Base-by-base conservation (phyloP, 1,139 yeast species). In the Yamadazyma membranifaciens region DNA sequence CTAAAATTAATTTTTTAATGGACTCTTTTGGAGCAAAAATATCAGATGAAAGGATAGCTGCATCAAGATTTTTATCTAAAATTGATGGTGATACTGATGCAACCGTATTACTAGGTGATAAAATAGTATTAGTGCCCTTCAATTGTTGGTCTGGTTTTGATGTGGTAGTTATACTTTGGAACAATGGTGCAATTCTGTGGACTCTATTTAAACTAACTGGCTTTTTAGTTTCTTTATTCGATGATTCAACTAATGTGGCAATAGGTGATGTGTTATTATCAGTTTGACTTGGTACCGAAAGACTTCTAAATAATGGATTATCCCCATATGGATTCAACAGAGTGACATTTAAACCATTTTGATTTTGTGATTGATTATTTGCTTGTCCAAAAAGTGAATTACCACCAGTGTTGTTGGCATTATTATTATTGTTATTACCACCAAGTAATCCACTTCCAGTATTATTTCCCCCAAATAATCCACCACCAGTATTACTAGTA, bases 321-420 rank as follows among this genome's bases (percentile, higher is more conserved):
- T 72, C 72, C 2, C 92, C 91, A 57, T 83, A 85, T 33, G 94
- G 92, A 56, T 85, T 85, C 46, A 75, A 81, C 33, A 75, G 71
- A 42, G 72, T 69, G 27, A 80, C 67, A 30, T 76, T 78, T 32
- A 68, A 22, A 6, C 40, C 35, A 25, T 57, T 55, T 37, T 46
- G 48, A 20, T 41, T 52, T 45, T 67, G 48, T 37, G 59, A 65
- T 40, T 55, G 67, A 37, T 57, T 63, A 48, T 50, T 45, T 44
- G 50, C 42, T 36, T 31, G 33, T 1, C 38, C 40, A 30, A 41
- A 41, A 15, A 37, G 27, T 15, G 25, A 20, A 20, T 20, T 17
- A 17, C 36, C 33, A 17, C 14, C 20, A 10, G 25, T 14, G 2
- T 30, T 31, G 26, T 16, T 34, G 11, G 37, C 17, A 24, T 37